A percentile compares a stretch with the other conserved stretches of the same genome.
Evolutionary conservation across 306 rosid species (phyloP).

Genomic region (Malus asiatica): DNA sequence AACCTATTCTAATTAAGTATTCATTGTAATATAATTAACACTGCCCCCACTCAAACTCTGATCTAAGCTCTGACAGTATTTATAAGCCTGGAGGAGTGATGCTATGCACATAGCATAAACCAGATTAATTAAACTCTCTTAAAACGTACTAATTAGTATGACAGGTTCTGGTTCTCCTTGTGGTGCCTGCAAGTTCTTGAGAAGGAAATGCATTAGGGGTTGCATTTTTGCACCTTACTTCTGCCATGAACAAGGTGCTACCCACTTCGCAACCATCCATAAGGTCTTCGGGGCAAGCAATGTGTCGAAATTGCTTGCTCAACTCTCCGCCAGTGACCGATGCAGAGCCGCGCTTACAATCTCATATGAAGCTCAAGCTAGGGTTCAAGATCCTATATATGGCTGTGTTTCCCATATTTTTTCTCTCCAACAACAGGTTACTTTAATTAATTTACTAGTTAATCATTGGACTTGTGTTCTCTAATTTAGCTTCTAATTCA

Average conservation of each 20-base stretch:
- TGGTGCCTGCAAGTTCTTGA: slow-evolving; percentile 98
- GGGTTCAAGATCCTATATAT: slow-evolving; percentile 89
- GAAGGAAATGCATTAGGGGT: slow-evolving; percentile 84
- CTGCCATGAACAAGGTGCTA: slow-evolving; percentile 83
- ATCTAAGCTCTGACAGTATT: neutral
- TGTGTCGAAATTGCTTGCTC: slow-evolving; percentile 83
- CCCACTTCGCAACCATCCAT: slow-evolving; percentile 89
- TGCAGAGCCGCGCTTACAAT: slow-evolving; percentile 72
- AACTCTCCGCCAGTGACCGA: slow-evolving; percentile 65
- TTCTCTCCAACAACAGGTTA: slow-evolving; percentile 92
- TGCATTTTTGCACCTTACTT: slow-evolving; percentile 96
- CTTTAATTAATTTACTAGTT: neutral
- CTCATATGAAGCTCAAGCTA: slow-evolving; percentile 95
- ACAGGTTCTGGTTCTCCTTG: slow-evolving; percentile 90
- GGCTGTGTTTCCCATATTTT: slow-evolving; percentile 96
- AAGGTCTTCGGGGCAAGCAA: slow-evolving; percentile 97
- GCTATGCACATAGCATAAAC: slow-evolving; percentile 21
- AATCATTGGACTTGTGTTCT: neutral
- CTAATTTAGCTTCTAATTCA: neutral
- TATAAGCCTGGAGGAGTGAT: slow-evolving; percentile 19
- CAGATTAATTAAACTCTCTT: neutral
- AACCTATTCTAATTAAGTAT: slow-evolving; percentile 50
- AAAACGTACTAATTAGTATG: slow-evolving; percentile 13
- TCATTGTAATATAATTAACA: slow-evolving; percentile 36
- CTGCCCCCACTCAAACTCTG: slow-evolving; percentile 18